Base-by-base conservation (phyloP, 495 filamentous ascomycete species). In the Paragyromitra xinjiangensis region DNA sequence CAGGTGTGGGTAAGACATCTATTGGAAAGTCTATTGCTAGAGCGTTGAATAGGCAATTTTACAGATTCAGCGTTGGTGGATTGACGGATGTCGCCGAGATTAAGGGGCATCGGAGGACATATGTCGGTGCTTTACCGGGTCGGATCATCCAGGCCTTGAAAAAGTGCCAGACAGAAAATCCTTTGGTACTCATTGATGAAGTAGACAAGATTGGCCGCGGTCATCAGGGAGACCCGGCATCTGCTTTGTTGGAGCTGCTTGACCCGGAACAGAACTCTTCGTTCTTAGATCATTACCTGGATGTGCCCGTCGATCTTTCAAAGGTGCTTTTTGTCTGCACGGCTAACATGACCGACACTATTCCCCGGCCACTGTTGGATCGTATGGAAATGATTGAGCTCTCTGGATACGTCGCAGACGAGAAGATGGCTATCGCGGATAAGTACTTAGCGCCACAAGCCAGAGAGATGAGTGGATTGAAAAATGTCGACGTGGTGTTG, bases 291-390 rank as follows among this genome's bases (percentile, higher is more conserved):
- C 95, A 99, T 82, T 99, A 99, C 83, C 92, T 99, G 90, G 96
- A 99, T 85, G 94, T 99, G 0, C 96, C 96, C 6, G 95, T 99
- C 39, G 95, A 99, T 84, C 88, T 99, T 48, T 97, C 94, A 56
- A 98, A 97, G 86, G 96, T 99, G 6, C 89, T 99, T 42, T 99
- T 99, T 84, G 96, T 99, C 58, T 99, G 96, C 86, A 99, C 96
- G 5, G 96, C 96, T 48, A 99, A 99, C 82, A 94, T 99, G 89
- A 98, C 94, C 1, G 95, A 99, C 81, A 99, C 96, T 6, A 99
- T 99, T 75, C 96, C 96, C 40, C 90, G 94, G 29, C 96, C 96
- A 16, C 88, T 99, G 6, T 86, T 98, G 26, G 96, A 99, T 82
- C 92, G 96, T 78, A 99, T 99, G 96, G 96, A 99, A 84, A 89